A percentile compares a stretch with the other conserved stretches of the same genome.
Conservation (phyloP, 805 yeast genomes). For the Zygoascus flipseniorum region DNA sequence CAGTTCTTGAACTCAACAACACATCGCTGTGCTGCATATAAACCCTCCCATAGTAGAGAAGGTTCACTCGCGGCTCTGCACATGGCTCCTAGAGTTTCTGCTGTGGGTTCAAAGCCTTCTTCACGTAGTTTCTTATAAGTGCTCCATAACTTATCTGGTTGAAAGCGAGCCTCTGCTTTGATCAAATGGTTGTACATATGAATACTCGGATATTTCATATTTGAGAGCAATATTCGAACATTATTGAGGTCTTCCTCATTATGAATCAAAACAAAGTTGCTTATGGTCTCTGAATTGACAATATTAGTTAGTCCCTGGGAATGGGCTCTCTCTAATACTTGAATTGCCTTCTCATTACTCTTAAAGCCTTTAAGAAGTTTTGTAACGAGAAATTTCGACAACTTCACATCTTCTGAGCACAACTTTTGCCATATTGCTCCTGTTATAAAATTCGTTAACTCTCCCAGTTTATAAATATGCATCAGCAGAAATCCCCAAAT, state of each 20-base stretch:
- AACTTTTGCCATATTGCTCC: slow-evolving; percentile 13
- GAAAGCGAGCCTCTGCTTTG: slow-evolving; percentile 25
- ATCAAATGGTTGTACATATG: slow-evolving; percentile 4
- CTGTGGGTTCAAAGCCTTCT: slow-evolving; percentile 24
- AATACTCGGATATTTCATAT: not conserved
- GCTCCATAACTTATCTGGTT: slow-evolving; percentile 28
- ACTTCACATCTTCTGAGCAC: slow-evolving; percentile 3
- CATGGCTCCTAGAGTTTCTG: slow-evolving; percentile 34
- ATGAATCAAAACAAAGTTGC: not conserved
- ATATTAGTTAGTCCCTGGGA: not conserved
- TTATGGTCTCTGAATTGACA: not conserved
- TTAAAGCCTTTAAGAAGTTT: slow-evolving; percentile 7
- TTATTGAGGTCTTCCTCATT: slow-evolving; percentile 2
- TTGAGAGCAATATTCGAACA: not conserved
- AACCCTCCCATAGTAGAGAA: slow-evolving; percentile 38
- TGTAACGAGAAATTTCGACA: slow-evolving; percentile 7
- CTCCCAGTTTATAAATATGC: slow-evolving; percentile 13
- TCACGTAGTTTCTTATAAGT: slow-evolving; percentile 22
- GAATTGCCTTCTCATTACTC: slow-evolving; percentile 7
- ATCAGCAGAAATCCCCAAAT: slow-evolving; percentile 22
- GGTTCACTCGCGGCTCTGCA: slow-evolving; percentile 38
- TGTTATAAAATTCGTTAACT: slow-evolving; percentile 16
- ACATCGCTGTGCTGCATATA: slow-evolving; percentile 53
- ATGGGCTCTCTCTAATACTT: slow-evolving; percentile 2
- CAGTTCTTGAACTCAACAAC: slow-evolving; percentile 44